Evolutionary conservation across 1,284 basidiomycete genomes (phyloP), one percentile per base, ranked within the genome.

Genomic region (Xerocomus minutiporus): DNA sequence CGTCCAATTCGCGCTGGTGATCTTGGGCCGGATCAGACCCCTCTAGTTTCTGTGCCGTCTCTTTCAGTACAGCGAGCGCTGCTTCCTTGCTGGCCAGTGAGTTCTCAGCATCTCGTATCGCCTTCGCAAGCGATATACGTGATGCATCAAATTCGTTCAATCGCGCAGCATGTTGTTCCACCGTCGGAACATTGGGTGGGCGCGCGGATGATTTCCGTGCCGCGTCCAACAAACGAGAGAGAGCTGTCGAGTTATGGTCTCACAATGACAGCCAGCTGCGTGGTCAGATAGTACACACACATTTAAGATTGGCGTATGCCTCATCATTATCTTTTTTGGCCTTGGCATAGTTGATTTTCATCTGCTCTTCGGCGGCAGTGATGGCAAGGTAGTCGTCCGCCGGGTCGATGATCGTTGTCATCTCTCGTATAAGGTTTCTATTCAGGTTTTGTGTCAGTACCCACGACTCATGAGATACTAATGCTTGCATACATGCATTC

Each of bases 301-400:
- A 75, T 73, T 82, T 85, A 31, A 89, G 67, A 54, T 78, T 82
- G 0, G 74, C 64, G 58, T 85, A 82, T 1, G 78, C 75, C 40
- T 84, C 80, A 38, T 88, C 85, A 0, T 84, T 66, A 40, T 86
- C 84, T 57, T 81, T 83, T 65, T 79, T 82, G 46, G 81, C 71
- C 45, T 71, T 73, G 3, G 75, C 71, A 58, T 83, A 79, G 5
- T 79, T 79, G 5, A 73, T 59, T 7, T 76, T 76, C 66, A 87
- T 82, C 54, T 77, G 81, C 57, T 88, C 81, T 59, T 89, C 86
- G 4, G 86, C 82, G 9, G 77, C 79, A 25, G 82, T 80, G 47
- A 89, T 86, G 8, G 83, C 83, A 53, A 86, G 71, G 62, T 82
- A 88, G 66, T 89, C 86, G 51, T 87, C 85, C 38, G 84, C 83